A percentile compares a stretch with the other conserved stretches of the same genome.
Evolutionary conservation across 2,329 filamentous ascomycete species (phyloP).

Genomic region (Coniochaeta sp.): DNA sequence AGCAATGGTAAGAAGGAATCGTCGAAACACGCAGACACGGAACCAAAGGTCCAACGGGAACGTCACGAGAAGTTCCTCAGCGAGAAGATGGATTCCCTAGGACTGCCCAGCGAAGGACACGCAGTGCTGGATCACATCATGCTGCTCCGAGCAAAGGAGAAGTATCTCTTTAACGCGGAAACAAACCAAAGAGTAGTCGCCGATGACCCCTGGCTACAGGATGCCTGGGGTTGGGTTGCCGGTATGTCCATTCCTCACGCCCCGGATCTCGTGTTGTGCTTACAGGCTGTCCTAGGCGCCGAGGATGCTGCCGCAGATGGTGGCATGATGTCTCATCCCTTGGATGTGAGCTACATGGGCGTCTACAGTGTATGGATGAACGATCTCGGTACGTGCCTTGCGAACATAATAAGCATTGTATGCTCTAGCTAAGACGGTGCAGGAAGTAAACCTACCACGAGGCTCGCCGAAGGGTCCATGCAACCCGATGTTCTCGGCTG

Average conservation of each 20-base stretch:
- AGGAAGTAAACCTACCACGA: slow-evolving; percentile 40
- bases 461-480: slow-evolving; percentile 36
- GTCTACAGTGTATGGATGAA: slow-evolving; percentile 67
- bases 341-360: slow-evolving; percentile 72
- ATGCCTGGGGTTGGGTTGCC: slow-evolving; percentile 70
- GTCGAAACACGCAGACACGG: slow-evolving; percentile 8
- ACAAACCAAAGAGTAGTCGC: slow-evolving; percentile 60
- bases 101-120: slow-evolving; percentile 43
- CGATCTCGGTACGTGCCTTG: slow-evolving; percentile 45
- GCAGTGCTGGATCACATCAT: slow-evolving; percentile 48
- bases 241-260: slow-evolving; percentile 31
- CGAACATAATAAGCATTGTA: neutral
- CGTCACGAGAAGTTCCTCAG: slow-evolving; percentile 48
- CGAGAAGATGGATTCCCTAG: slow-evolving; percentile 33
- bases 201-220: slow-evolving; percentile 68
- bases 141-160: slow-evolving; percentile 52
- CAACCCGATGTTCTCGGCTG: slow-evolving; percentile 44
- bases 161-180: slow-evolving; percentile 55
- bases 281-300: slow-evolving; percentile 35
- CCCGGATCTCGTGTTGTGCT: slow-evolving; percentile 9
- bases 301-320: slow-evolving; percentile 56
- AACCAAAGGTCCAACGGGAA: slow-evolving; percentile 42
- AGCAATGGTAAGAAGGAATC: neutral
- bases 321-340: slow-evolving; percentile 60
- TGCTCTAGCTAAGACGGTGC: slow-evolving; percentile 8